A percentile compares a stretch with the other conserved stretches of the same genome.
Evolutionary conservation across 2,329 filamentous ascomycete species (phyloP).

Genomic region (Didymella exigua): DNA sequence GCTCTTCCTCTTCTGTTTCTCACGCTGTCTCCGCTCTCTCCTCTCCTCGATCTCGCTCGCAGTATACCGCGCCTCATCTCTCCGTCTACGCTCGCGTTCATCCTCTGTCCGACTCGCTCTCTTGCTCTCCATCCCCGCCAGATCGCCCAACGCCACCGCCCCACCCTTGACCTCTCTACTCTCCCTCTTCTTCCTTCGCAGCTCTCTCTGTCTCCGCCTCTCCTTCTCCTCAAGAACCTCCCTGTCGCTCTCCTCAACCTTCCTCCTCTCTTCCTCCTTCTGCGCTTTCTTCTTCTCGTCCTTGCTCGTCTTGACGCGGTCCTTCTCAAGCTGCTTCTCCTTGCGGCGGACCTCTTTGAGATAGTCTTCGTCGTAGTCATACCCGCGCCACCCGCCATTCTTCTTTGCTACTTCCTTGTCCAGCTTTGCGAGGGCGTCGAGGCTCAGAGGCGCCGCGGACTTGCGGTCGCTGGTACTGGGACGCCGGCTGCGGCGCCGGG

Average conservation of each 20-base stretch:
- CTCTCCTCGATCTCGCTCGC: conserved; percentile 47
- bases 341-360: conserved; percentile 46
- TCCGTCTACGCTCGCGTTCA: conserved; percentile 33
- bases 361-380: conserved; percentile 50
- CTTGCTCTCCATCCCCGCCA: conserved; percentile 32
- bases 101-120: conserved; percentile 37
- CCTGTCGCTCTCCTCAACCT: conserved; percentile 31
- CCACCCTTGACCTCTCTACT: conserved; percentile 31
- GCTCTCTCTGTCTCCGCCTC: conserved; percentile 29
- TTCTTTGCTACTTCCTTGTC: conserved; percentile 66
- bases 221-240: conserved; percentile 26
- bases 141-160: conserved; percentile 5
- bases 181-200: conserved; percentile 23
- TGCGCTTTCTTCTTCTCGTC: conserved; percentile 32
- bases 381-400: conserved; percentile 48
- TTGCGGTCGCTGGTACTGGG: conserved; percentile 38
- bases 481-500: conserved; percentile 28
- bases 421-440: conserved; percentile 68
- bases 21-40: conserved; percentile 50
- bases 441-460: conserved; percentile 50
- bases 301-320: conserved; percentile 42
- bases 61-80: conserved; percentile 40
- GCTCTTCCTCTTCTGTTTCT: conserved; percentile 45
- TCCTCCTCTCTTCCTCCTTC: conserved; percentile 42
- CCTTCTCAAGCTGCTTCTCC: conserved; percentile 44